phyloP scores from a whole-genome alignment of 1,284 basidiomycete species.

The Pisolithus thermaeus region DNA sequence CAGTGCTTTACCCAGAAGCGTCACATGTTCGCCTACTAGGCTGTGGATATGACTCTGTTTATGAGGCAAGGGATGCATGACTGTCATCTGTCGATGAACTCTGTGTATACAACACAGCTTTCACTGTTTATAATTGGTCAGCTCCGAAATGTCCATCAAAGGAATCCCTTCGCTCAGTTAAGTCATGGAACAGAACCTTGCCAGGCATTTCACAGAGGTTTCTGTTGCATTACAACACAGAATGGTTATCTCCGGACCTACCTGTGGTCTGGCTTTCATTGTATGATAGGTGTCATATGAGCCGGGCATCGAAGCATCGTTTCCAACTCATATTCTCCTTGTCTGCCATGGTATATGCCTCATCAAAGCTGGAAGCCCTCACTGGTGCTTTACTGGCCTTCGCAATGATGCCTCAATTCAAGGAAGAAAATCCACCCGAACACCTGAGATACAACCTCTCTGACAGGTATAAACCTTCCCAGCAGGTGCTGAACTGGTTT shows the following conservation, averaged over 20 bases:
- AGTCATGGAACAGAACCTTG: constrained; percentile 9
- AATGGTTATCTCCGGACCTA: constrained; percentile 17
- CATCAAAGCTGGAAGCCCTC: constrained; percentile 8
- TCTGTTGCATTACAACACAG: constrained; percentile 16
- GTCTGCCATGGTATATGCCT: no score
- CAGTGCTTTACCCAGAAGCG: constrained; percentile 9
- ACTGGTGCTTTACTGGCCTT: constrained; percentile 30
- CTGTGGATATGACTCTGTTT: constrained; percentile 8
- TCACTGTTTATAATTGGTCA: neutral
- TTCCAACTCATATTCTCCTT: constrained; percentile 29
- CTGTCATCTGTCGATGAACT: constrained; percentile 6
- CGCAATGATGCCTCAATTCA: constrained; percentile 15
- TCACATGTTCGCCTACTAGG: neutral
- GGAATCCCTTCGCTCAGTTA: constrained; percentile 5
- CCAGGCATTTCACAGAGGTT: neutral
- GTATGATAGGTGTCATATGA: constrained; percentile 25
- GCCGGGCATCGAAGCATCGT: constrained; percentile 4
- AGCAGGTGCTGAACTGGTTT: neutral
- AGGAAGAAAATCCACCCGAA: constrained; percentile 8
- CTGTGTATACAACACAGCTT: constrained; percentile 12
- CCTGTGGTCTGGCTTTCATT: constrained; percentile 24
- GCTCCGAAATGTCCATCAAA: neutral
- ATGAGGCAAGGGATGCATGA: constrained; percentile 15
- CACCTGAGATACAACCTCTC: constrained; percentile 12
- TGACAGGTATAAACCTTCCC: constrained; percentile 9